A percentile compares a stretch with the other conserved stretches of the same genome.
Conservation (phyloP, 129 eudicot genomes). For the Helichrysum umbraculigerum region DNA sequence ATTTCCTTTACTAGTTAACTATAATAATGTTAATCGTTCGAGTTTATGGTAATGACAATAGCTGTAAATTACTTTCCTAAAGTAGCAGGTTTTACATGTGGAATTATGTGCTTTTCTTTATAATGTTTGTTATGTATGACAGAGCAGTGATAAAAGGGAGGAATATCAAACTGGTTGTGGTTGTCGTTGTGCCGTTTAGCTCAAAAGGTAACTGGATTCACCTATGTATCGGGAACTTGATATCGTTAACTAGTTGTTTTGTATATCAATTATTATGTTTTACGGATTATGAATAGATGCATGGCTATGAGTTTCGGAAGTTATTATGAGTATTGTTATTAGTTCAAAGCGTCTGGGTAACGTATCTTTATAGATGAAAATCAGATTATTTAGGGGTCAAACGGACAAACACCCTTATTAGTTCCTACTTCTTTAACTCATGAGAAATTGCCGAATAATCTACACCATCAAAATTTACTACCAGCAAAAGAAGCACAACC, state of each 20-base stretch:
- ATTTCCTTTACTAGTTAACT: neutral
- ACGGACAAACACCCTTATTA: neutral
- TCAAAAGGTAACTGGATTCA: slow-evolving; percentile 51
- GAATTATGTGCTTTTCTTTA: neutral
- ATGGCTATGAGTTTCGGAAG: neutral
- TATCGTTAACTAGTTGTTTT: neutral
- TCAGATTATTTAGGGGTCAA: neutral
- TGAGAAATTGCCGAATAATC: neutral
- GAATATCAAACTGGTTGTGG: slow-evolving; percentile 71
- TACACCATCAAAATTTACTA: no score
- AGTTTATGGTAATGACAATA: neutral
- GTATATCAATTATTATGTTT: neutral
- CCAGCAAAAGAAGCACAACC: no score
- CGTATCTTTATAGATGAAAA: neutral
- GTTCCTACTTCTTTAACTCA: neutral
- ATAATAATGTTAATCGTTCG: no score
- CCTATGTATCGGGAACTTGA: neutral
- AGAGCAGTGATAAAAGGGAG: slow-evolving; percentile 69
- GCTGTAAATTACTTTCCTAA: slow-evolving; percentile 2
- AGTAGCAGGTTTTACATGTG: slow-evolving; percentile 19
- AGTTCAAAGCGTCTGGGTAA: neutral
- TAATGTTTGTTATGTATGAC: slow-evolving; percentile 25
- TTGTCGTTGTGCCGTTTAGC: slow-evolving; percentile 54
- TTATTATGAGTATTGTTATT: neutral
- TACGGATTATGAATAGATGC: neutral